Percentiles rank a stretch among this genome's conserved stretches.
Conservation (phyloP, 129 eudicot genomes). For the Logfia minima region DNA sequence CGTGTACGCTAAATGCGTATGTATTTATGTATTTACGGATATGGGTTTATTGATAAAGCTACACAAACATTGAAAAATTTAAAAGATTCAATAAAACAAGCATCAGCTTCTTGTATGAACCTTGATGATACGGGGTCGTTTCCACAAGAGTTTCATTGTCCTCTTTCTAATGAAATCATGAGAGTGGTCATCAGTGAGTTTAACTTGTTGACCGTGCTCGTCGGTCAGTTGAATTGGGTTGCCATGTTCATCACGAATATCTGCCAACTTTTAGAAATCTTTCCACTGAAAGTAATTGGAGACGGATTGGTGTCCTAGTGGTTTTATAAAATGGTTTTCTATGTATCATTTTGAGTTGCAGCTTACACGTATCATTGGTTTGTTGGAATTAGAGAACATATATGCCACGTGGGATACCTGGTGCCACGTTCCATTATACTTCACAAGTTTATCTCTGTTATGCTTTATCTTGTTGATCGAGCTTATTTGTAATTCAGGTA, state of each 20-base stretch:
- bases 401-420: conserved; percentile 19
- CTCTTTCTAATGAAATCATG: conserved; percentile 80
- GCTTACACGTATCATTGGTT: conserved; percentile 35
- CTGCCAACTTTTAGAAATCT: conserved; percentile 40
- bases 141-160: conserved; percentile 73
- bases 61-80: conserved; percentile 51
- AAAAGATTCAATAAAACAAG: conserved; percentile 30
- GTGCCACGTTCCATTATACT: conserved; percentile 25
- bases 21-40: too few species aligned
- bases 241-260: conserved; percentile 62
- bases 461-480: not conserved
- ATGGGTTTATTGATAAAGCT: conserved; percentile 57
- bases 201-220: conserved; percentile 56
- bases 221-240: conserved; percentile 77
- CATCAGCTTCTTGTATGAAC: conserved; percentile 32
- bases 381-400: not conserved
- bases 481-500: not conserved
- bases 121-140: conserved; percentile 22
- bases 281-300: not conserved
- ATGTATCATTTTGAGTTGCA: conserved; percentile 7
- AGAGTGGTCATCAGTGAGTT: conserved; percentile 62
- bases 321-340: conserved; percentile 24
- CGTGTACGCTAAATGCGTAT: too few species aligned
- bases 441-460: not conserved
- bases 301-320: not conserved